A percentile compares a stretch with the other conserved stretches of the same genome.
Conservation (phyloP, 2,329 filamentous ascomycete genomes). For the Lecanicillium sp. region DNA sequence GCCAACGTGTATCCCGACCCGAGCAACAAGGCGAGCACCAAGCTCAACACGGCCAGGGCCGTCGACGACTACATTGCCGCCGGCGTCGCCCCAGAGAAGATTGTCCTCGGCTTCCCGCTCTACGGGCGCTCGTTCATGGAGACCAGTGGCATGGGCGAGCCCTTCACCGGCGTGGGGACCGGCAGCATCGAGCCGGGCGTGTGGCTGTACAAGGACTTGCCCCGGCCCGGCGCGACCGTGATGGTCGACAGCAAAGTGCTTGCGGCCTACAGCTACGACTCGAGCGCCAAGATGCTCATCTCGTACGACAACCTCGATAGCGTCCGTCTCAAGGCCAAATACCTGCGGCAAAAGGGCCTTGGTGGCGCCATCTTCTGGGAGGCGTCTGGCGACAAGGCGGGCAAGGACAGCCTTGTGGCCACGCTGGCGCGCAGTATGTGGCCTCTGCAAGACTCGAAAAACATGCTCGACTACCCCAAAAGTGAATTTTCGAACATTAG, state of each 20-base stretch:
- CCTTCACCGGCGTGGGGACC: constrained; percentile 57
- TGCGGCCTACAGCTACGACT: constrained; percentile 69
- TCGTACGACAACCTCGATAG: constrained; percentile 61
- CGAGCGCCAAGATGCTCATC: constrained; percentile 53
- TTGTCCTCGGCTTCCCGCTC: constrained; percentile 70
- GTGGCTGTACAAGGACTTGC: constrained; percentile 69
- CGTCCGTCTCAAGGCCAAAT: constrained; percentile 55
- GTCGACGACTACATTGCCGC: constrained; percentile 45
- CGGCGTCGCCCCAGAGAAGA: constrained; percentile 56
- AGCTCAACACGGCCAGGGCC: constrained; percentile 62
- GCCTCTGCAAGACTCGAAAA: constrained; percentile 41
- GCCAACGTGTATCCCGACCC: constrained; percentile 59
- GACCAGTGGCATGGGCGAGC: constrained; percentile 60
- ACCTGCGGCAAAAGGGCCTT: constrained; percentile 53
- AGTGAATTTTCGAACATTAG: constrained; percentile 54
- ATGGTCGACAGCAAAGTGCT: constrained; percentile 49
- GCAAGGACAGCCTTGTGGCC: constrained; percentile 51
- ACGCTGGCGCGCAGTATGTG: constrained; percentile 43
- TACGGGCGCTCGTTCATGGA: constrained; percentile 71
- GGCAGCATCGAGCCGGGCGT: constrained; percentile 55
- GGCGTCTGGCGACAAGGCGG: constrained; percentile 57
- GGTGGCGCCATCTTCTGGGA: constrained; percentile 86
- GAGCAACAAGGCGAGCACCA: constrained; percentile 51
- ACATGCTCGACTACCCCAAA: constrained; percentile 49
- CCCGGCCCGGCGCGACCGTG: constrained; percentile 51